Evolutionary conservation across 73 alveolate species (phyloP).

Genomic region (Tetrahymena borealis): DNA sequence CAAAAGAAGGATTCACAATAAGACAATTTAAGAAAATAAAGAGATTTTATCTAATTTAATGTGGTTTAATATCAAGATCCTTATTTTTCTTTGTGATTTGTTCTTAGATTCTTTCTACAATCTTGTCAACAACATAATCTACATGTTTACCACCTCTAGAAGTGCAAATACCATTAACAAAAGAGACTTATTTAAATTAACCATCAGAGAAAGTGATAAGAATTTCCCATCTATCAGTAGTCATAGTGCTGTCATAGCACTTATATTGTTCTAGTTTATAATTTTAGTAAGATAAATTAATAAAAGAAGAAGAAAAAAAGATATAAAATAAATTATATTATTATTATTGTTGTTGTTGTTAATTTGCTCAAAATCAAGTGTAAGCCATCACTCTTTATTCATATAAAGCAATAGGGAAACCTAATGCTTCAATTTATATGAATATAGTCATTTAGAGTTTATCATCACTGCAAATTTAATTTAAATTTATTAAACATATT

Average conservation of each 20-base stretch:
- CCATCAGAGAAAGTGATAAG: slow-evolving; percentile 94
- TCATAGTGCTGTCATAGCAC: slow-evolving; percentile 52
- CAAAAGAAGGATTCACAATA: slow-evolving; percentile 98
- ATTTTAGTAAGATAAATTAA: slow-evolving; percentile 60
- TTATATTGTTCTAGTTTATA: slow-evolving; percentile 57
- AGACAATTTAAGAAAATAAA: slow-evolving; percentile 95
- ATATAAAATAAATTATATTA: slow-evolving; percentile 64
- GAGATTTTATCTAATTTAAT: slow-evolving; percentile 85
- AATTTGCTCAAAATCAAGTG: slow-evolving; percentile 47
- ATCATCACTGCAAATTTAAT: not conserved
- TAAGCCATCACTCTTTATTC: slow-evolving; percentile 53
- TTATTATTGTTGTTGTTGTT: slow-evolving; percentile 70
- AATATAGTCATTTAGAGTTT: not conserved
- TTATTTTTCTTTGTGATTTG: slow-evolving; percentile 65
- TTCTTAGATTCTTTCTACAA: slow-evolving; percentile 64
- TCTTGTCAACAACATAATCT: slow-evolving; percentile 88
- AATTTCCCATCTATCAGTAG: slow-evolving; percentile 95
- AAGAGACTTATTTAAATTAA: slow-evolving; percentile 75
- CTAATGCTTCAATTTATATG: slow-evolving; percentile 1
- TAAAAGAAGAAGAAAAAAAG: not conserved
- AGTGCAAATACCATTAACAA: slow-evolving; percentile 93
- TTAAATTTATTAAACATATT: not conserved
- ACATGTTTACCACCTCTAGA: slow-evolving; percentile 98
- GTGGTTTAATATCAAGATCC: slow-evolving; percentile 67
- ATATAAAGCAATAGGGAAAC: slow-evolving; percentile 36